Evolutionary conservation across 768 basidiomycete genomes (phyloP), one percentile per base, ranked within the genome.

Genomic region (Antrodiella citrinella): DNA sequence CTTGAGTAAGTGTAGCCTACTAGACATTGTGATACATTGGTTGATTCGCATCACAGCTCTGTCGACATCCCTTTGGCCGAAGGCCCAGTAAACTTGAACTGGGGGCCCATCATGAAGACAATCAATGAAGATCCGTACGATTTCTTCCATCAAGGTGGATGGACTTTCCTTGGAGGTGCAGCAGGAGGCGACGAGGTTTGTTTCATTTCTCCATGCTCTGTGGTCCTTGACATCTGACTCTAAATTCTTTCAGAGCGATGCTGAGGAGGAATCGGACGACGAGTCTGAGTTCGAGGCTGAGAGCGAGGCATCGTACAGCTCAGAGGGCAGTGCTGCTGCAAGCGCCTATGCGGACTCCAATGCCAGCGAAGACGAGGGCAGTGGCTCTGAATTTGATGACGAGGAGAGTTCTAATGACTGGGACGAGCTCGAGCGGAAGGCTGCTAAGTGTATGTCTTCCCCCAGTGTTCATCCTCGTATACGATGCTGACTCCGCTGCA

Each of bases 101-200:
- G 95, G 96, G 84, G 85, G 4, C 89, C 88, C 2, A 96, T 99
- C 65, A 97, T 99, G 92, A 98, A 97, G 68, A 94, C 91, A 35
- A 84, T 97, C 68, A 96, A 96, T 55, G 95, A 98, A 56, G 91
- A 86, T 55, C 93, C 96, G 0, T 82, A 87, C 57, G 91, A 88
- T 23, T 99, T 98, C 72, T 99, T 94, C 82, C 85, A 86, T 54
- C 81, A 85, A 45, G 93, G 92, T n/a, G 96, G 96, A 26, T 98
- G 95, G 95, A 72, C 69, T 50, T 97, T 93, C 82, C 76, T 98
- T 53, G 81, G 84, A 12, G 84, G 84, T 39, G 72, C 79, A 9
- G 68, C 63, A 9, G 78, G 75, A 51, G 86, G 77, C 24, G 80
- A 74, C 12, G 88, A 86, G 63, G 88, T 88, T 50, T 55, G 77